A percentile compares a stretch with the other conserved stretches of the same genome.
phyloP scores from a whole-genome alignment of 148 eudicot genomes.

The Chenopodium berlandieri region DNA sequence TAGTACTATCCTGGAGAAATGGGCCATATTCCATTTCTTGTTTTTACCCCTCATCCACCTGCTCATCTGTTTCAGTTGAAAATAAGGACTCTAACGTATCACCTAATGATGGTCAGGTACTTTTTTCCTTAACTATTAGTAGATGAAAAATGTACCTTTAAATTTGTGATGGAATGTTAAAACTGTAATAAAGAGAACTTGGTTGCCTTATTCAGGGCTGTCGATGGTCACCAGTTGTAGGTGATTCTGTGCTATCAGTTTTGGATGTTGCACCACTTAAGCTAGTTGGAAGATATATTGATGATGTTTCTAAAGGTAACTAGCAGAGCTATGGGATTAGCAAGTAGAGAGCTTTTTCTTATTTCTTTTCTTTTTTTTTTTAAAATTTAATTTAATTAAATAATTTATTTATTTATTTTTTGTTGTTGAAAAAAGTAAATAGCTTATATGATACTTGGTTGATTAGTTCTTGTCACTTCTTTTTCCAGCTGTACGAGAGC shows the following conservation, averaged over 20 bases:
- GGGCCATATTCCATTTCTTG: conserved; percentile 58
- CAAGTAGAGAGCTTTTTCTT: not conserved
- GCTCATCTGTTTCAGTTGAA: conserved; percentile 42
- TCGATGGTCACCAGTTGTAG: conserved; percentile 53
- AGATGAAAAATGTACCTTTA: conserved; percentile 22
- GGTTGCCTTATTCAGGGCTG: conserved; percentile 32
- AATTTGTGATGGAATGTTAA: conserved; percentile 26
- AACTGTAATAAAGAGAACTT: conserved; percentile 18
- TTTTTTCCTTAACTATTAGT: conserved; percentile 24
- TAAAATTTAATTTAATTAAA: too few species aligned
- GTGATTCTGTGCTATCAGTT: conserved; percentile 63
- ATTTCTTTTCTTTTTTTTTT: too few species aligned
- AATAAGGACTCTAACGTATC: conserved; percentile 21
- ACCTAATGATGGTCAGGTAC: conserved; percentile 40
- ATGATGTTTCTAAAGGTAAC: conserved; percentile 77
- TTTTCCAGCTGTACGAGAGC: conserved; percentile 61
- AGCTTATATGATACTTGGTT: conserved; percentile 16
- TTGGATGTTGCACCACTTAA: conserved; percentile 83
- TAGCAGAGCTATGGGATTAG: conserved; percentile 22
- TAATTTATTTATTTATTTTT: too few species aligned
- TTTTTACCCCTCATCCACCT: conserved; percentile 42
- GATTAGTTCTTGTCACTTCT: not conserved
- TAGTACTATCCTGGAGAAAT: conserved; percentile 55
- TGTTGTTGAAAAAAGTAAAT: not conserved
- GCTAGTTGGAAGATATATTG: conserved; percentile 63